A percentile compares a stretch with the other conserved stretches of the same genome.
Evolutionary conservation across 106 monocot species (phyloP).

Genomic region (Vanilla planifolia): DNA sequence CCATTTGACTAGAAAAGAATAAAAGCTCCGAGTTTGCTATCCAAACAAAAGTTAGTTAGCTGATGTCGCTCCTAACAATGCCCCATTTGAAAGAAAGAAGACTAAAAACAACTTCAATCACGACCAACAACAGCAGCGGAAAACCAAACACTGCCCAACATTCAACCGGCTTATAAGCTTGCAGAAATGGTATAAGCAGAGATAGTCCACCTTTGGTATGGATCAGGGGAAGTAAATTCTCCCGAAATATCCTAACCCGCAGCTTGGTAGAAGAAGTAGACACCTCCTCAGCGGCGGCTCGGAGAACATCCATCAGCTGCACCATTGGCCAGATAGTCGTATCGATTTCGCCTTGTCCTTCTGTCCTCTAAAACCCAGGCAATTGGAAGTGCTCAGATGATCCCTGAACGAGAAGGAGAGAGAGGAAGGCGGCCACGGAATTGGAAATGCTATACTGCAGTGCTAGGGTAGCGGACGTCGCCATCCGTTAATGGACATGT

Average conservation of each 20-base stretch:
- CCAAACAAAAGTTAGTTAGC: too few species aligned
- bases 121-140: background rate
- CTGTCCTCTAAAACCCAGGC: too few species aligned
- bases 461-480: too few species aligned
- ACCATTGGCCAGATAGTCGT: conserved; percentile 6
- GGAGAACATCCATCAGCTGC: conserved; percentile 45
- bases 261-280: conserved; percentile 75
- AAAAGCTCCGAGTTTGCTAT: background rate
- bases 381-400: too few species aligned
- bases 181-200: background rate
- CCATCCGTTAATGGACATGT: too few species aligned
- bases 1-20: too few species aligned
- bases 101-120: background rate
- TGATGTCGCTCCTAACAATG: background rate
- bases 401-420: too few species aligned
- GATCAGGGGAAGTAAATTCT: conserved; percentile 30
- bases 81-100: background rate
- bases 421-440: too few species aligned
- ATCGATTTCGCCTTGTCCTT: too few species aligned
- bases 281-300: conserved; percentile 53
- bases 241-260: conserved; percentile 63
- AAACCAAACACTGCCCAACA: background rate
- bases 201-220: conserved; percentile 36
- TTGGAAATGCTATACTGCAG: too few species aligned
- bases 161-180: background rate